phyloP scores from a whole-genome alignment of 2,329 filamentous ascomycete species.

The Chaetomiaceae sp. region DNA sequence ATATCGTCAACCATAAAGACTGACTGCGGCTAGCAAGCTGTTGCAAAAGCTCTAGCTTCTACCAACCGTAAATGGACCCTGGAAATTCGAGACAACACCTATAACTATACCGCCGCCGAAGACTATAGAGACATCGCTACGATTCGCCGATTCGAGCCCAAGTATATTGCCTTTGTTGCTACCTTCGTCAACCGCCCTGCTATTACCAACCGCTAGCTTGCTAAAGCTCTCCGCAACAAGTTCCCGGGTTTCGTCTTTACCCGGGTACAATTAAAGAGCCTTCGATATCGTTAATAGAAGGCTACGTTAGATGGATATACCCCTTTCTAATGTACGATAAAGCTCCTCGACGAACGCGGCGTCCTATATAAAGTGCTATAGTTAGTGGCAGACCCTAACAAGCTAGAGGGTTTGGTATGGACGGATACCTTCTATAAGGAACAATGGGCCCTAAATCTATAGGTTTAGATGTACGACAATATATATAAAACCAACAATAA shows the following conservation, averaged over 20 bases:
- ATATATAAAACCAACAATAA: not conserved
- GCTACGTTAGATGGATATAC: not conserved
- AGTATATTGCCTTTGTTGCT: no score
- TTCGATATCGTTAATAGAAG: not conserved
- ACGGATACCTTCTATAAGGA: not conserved
- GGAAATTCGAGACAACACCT: no score
- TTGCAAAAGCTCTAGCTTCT: not conserved
- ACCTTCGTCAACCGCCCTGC: no score
- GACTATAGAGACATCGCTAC: no score
- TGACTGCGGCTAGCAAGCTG: not conserved
- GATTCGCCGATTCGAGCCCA: no score
- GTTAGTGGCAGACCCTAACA: not conserved
- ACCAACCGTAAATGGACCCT: no score
- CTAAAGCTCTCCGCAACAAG: not conserved
- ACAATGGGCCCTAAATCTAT: not conserved
- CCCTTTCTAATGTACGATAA: not conserved
- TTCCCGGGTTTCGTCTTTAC: not conserved
- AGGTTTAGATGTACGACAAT: not conserved
- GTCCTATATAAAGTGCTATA: not conserved
- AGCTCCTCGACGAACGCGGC: not conserved
- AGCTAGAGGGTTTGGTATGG: not conserved
- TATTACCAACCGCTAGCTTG: no score
- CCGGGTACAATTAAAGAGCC: not conserved
- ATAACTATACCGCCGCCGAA: no score
- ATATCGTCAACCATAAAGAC: not conserved